Evolutionary conservation across 2,329 filamentous ascomycete species (phyloP), one percentile per base, ranked within the genome.

Genomic region (Penicillium frequentans): DNA sequence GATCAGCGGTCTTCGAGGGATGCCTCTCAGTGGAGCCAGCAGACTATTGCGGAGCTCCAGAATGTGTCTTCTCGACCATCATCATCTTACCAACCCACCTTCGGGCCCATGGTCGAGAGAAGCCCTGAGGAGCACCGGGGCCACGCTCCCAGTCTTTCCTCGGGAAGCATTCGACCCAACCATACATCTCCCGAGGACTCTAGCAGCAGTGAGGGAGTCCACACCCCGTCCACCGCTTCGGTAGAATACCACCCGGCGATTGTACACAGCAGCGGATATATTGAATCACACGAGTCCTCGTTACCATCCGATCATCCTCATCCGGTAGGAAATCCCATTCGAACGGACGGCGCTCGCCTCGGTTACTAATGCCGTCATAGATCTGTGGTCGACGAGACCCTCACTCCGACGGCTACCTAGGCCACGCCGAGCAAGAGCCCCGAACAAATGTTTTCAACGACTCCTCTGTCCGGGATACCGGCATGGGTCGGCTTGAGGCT

Each of bases 221-320:
- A 77, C 8, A 81, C 78, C 24, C 78, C 78, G 5, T 79, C 77
- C 8, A 78, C 75, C 26, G 73, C 78, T 13, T 74, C 75, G n/a
- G 69, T 77, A 27, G 78, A 80, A 54, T 79, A 80, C 54, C 75
- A 81, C 57, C 78, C 78, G 10, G 76, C 78, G 21, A 81, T 81
- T 59, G 74, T 80, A 56, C 75, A 78, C 50, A 79, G 76, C 65
- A 79, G 76, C 62, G 77, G 77, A 47, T 79, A 75, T 59, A 75
- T 79, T 60, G 78, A 81, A 60, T 68, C 74, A 26, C 73, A 77
- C 56, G 73, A 76, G 51, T 66, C 71, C 33, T 66, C 70, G 7
- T 61, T 73, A 14, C 60, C 70, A 42, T 66, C 70, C 45, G 75
- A 77, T 52, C 65, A 68, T 54, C 67, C 74, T 59, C 72, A 75